A percentile compares a stretch with the other conserved stretches of the same genome.
These are phyloP conservation scores for Ceratonia siliqua DNA, from an alignment of 306 rosid species.

Conservation along the genomic window DNA sequence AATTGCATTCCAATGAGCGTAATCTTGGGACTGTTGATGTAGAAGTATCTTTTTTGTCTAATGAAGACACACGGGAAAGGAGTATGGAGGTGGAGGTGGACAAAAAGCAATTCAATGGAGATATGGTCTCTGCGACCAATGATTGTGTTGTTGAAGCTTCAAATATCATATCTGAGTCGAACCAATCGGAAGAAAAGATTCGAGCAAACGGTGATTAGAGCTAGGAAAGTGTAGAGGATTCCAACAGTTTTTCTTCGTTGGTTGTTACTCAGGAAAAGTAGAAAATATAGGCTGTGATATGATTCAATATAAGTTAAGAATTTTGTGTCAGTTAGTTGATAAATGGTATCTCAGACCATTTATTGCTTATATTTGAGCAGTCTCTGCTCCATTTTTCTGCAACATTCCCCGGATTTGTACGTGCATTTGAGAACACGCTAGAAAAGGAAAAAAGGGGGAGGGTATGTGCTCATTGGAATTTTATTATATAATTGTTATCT, in stretches of 20 bases:
- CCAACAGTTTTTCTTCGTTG: constrained; percentile 43
- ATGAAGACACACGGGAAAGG: constrained; percentile 20
- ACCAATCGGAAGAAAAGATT: constrained; percentile 30
- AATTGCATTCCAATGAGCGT: constrained; percentile 27
- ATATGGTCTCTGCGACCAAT: constrained; percentile 6
- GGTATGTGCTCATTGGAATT: too few species aligned
- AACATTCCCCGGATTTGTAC: constrained; percentile 16
- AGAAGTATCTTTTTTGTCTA: constrained; percentile 21
- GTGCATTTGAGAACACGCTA: not conserved
- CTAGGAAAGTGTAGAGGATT: constrained; percentile 32
- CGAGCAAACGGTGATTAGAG: constrained; percentile 20
- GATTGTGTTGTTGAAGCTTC: constrained; percentile 28
- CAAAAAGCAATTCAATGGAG: constrained; percentile 29
- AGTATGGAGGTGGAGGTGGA: constrained; percentile 37
- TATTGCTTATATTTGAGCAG: constrained; percentile 12
- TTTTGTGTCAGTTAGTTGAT: constrained; percentile 26
- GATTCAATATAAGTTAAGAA: constrained; percentile 33
- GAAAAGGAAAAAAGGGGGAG: too few species aligned
- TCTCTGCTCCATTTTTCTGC: constrained; percentile 22
- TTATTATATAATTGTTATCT: too few species aligned
- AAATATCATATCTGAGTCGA: constrained; percentile 13
- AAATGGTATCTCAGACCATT: constrained; percentile 30
- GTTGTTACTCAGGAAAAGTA: constrained; percentile 31
- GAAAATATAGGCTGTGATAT: constrained; percentile 32
- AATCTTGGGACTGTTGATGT: constrained; percentile 19